Base-by-base conservation (phyloP, 192 early-diverging fungal genomes). In the Umbelopsis sp. region DNA sequence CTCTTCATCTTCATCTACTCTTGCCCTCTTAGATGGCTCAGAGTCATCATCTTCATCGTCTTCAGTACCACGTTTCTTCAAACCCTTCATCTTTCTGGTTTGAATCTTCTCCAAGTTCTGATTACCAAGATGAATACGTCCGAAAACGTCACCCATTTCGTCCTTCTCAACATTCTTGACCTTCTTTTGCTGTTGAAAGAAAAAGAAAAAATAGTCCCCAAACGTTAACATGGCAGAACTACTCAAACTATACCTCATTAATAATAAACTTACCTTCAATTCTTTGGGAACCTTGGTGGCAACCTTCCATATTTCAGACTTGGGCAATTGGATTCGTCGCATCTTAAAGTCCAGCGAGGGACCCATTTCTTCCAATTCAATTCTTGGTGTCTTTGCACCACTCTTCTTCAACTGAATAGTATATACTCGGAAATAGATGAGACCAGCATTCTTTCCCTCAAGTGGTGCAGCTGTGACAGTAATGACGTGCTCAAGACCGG, bases 11-110 rank as follows among this genome's bases (percentile, higher is more conserved):
- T 72, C 79, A 32, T 76, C 82, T 3, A 74, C 71, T 66, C 73
- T 77, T 69, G 78, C 75, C 70, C 72, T 83, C 71, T 83, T 83
- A n/a, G 76, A 73, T 17, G 74, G 34, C 22, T 62, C 70, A 16
- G n/a, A 43, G 5, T 59, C 70, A 25, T 77, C 78, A 25, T 77
- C 78, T 17, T 74, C 71, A 25, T 80, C 70, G 21, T 78, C 76
- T 34, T 81, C 76, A 17, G 71, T 38, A 31, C 65, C 41, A 25
- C 84, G 75, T 80, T 83, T 82, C 86, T 96, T 97, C 75, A 99
- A 83, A 45, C 94, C 97, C 88, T 98, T 98, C 92, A 99, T 95
- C 87, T 99, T 99, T 75, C 97, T 86, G 1, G 96, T 97, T 81
- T 99, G 96, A 82, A 99, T 85, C 86, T 94, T 94, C 67, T 84